phyloP scores from a whole-genome alignment of 2,329 filamentous ascomycete species.

The Pyrenophora graminea region DNA sequence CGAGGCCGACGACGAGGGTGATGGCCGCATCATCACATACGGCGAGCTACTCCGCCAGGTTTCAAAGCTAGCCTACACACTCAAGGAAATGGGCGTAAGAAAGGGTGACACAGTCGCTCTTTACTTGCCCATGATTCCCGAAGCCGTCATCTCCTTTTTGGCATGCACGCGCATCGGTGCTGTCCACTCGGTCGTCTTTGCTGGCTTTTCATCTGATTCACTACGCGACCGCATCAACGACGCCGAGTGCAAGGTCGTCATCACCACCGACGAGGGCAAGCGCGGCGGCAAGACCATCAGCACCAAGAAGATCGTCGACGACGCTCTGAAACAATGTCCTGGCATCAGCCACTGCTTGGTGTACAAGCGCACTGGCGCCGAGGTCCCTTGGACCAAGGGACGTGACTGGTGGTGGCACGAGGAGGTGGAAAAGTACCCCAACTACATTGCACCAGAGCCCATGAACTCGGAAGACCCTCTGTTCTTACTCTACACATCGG shows the following conservation, averaged over 20 bases:
- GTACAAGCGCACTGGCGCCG: conserved; percentile 91
- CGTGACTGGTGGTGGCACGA: conserved; percentile 99
- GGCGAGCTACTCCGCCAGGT: conserved; percentile 91
- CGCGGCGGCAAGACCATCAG: conserved; percentile 95
- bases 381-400: conserved; percentile 86
- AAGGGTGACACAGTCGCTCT: conserved; percentile 98
- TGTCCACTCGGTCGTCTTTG: conserved; percentile 96
- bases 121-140: conserved; percentile 98
- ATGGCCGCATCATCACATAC: conserved; percentile 90
- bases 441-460: conserved; percentile 84
- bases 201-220: conserved; percentile 95
- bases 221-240: conserved; percentile 93
- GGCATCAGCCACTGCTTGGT: conserved; percentile 84
- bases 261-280: conserved; percentile 97
- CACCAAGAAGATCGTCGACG: conserved; percentile 99
- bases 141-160: conserved; percentile 87
- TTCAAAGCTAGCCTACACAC: conserved; percentile 79
- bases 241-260: conserved; percentile 87
- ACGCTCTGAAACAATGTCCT: conserved; percentile 94
- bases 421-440: conserved; percentile 94
- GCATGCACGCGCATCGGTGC: conserved; percentile 92
- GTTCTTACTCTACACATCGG: conserved; percentile 97
- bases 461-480: conserved; percentile 95
- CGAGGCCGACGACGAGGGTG: conserved; percentile 87
- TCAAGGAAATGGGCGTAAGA: conserved; percentile 94